Base-by-base conservation (phyloP, 139 green algal species). In the Chlamydomonas schloesseri region DNA sequence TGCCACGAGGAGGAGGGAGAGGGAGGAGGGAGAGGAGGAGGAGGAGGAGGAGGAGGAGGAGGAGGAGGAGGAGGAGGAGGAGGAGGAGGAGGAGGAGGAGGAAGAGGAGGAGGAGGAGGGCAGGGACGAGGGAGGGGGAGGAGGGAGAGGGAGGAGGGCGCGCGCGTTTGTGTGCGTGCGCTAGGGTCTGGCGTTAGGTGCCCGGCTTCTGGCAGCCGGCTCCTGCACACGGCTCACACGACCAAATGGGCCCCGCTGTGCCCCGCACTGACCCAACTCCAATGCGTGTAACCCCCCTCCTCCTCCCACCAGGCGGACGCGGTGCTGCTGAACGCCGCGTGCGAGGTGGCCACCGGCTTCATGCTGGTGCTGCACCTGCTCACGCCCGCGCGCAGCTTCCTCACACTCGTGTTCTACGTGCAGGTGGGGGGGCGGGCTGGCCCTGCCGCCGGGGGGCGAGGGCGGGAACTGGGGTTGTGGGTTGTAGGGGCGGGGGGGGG, bases 261-360 rank as follows among this genome's bases (percentile, higher is more conserved):
- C n/a, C n/a, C n/a, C n/a, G n/a, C n/a, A n/a, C n/a, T n/a, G n/a
- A n/a, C n/a, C n/a, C n/a, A n/a, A n/a, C n/a, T n/a, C n/a, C n/a
- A n/a, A n/a, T n/a, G n/a, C n/a, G n/a, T n/a, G n/a, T n/a, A n/a
- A n/a, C n/a, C n/a, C n/a, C n/a, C n/a, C n/a, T n/a, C n/a, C n/a
- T n/a, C n/a, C n/a, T n/a, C n/a, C 47, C 29, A n/a, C 9, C 62
- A 84, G 78, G 9, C 15, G n/a, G 78, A 84, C 46, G 78, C 78
- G 42, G 46, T 84, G 78, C 9, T 70, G 31, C 31, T 76, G 31
- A 76, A 69, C 67, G 67, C 67, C 31, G 55, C 23, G 9, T 69
- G 47, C 65, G 67, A 85, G 79, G 47, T 85, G 6, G 67, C 28
- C 23, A 76, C 79, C 21, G 31, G 1, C 11, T 14, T 34, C 15